Conservation (phyloP, 805 yeast species). For the Blastobotrys americana region DNA sequence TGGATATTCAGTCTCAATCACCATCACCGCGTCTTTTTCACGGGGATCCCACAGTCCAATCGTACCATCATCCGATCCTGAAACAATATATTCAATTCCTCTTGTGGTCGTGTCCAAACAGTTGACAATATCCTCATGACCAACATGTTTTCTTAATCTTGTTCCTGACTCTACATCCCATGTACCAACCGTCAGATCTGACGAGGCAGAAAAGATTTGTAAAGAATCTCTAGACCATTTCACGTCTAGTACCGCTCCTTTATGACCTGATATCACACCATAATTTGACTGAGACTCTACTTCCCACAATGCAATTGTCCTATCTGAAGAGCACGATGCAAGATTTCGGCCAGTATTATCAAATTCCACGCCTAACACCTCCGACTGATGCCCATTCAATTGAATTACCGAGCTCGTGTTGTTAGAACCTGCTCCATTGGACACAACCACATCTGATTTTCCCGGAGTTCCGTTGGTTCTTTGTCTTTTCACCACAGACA, state of each 20-base stretch:
- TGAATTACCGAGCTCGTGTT: conserved; percentile 9
- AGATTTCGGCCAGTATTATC: conserved; percentile 43
- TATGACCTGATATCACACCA: conserved; percentile 49
- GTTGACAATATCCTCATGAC: conserved; percentile 50
- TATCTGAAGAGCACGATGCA: conserved; percentile 60
- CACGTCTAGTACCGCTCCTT: conserved; percentile 56
- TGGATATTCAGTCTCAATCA: conserved; percentile 45
- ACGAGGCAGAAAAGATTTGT: conserved; percentile 44
- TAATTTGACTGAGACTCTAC: conserved; percentile 32
- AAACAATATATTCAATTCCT: conserved; percentile 33
- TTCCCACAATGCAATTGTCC: conserved; percentile 36
- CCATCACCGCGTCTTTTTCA: conserved; percentile 38
- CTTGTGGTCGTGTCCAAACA: conserved; percentile 38
- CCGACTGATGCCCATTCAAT: conserved; percentile 22
- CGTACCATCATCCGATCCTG: conserved; percentile 63
- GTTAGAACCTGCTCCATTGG: not conserved
- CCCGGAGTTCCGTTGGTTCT: conserved; percentile 4
- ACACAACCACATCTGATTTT: not conserved
- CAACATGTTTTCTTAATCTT: conserved; percentile 46
- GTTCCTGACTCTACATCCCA: conserved; percentile 58
- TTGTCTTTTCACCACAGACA: conserved; percentile 16
- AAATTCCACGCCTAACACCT: conserved; percentile 48
- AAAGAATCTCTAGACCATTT: conserved; percentile 45
- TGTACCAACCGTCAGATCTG: conserved; percentile 53
- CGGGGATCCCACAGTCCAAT: conserved; percentile 60